These are phyloP conservation scores for Chrysochromulina parva DNA, from an alignment of 78 protist species.

Conservation along the genomic window DNA sequence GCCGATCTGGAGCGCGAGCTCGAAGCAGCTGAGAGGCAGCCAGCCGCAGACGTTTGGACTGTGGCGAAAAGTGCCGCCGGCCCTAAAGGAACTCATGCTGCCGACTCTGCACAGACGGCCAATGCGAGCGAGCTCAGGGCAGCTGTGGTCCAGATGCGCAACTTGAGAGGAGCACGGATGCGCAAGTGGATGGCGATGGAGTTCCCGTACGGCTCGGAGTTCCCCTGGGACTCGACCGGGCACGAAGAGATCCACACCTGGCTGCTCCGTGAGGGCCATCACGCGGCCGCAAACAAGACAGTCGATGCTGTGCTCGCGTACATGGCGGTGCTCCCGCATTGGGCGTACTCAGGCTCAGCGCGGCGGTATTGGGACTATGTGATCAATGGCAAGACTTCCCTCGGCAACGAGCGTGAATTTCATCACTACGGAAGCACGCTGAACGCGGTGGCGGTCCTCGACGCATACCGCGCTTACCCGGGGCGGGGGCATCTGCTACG, in stretches of 20 bases:
- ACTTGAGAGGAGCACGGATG: not conserved
- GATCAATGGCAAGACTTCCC: not conserved
- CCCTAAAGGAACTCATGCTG: no score
- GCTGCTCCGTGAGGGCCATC: not conserved
- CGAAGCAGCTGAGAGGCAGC: no score
- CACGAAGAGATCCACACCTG: not conserved
- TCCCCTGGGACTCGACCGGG: not conserved
- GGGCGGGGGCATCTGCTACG: no score
- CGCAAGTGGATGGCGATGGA: not conserved
- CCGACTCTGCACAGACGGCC: no score
- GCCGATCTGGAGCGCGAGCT: not conserved
- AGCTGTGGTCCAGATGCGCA: no score
- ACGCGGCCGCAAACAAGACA: not conserved
- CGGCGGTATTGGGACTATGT: not conserved
- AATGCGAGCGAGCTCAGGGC: no score
- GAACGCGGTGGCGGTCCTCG: not conserved
- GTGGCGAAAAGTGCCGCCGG: no score
- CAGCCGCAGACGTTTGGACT: no score
- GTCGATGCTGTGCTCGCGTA: not conserved
- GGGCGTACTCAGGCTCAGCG: not conserved
- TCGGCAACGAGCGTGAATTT: not conserved
- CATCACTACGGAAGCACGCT: not conserved
- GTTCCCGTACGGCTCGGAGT: not conserved
- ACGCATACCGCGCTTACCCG: not conserved
- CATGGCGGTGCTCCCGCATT: not conserved